phyloP scores from a whole-genome alignment of 1,284 basidiomycete species.

The Lentinula novae-zelandiae region DNA sequence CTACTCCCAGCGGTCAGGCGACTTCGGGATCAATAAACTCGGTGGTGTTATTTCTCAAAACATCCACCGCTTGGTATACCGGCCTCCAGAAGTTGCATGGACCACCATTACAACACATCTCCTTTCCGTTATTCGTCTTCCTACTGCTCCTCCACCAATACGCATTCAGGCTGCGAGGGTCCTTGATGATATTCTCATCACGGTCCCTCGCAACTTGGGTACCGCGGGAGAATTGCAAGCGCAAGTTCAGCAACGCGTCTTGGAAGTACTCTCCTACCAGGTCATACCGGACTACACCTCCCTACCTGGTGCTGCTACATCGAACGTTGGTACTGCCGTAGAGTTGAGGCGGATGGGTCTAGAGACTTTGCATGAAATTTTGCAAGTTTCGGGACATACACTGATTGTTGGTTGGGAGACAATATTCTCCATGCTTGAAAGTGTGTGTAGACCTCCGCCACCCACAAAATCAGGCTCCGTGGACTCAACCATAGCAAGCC shows the following conservation, averaged over 20 bases:
- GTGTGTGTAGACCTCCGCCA: constrained; percentile 64
- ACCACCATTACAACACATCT: constrained; percentile 76
- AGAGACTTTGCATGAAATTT: constrained; percentile 84
- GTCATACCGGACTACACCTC: constrained; percentile 52
- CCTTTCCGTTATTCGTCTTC: constrained; percentile 66
- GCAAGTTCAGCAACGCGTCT: constrained; percentile 75
- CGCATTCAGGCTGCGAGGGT: constrained; percentile 86
- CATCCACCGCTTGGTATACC: constrained; percentile 79
- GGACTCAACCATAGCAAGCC: constrained; percentile 34
- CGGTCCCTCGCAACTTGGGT: constrained; percentile 63
- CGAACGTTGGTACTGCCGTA: constrained; percentile 48
- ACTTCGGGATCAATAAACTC: constrained; percentile 86
- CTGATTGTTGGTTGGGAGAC: constrained; percentile 89
- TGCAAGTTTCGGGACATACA: constrained; percentile 90
- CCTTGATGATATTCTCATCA: constrained; percentile 76
- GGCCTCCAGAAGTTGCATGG: constrained; percentile 84
- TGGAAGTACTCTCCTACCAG: constrained; percentile 81
- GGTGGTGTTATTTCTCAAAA: constrained; percentile 80
- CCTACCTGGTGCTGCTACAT: constrained; percentile 27
- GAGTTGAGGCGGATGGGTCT: constrained; percentile 87
- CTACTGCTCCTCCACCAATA: constrained; percentile 70
- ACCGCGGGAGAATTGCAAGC: constrained; percentile 60
- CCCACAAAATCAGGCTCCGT: constrained; percentile 35
- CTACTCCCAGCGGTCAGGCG: constrained; percentile 57
- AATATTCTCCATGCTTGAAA: constrained; percentile 87